A percentile compares a stretch with the other conserved stretches of the same genome.
phyloP scores from a whole-genome alignment of 805 yeast species.

The Clavispora phyllophila region DNA sequence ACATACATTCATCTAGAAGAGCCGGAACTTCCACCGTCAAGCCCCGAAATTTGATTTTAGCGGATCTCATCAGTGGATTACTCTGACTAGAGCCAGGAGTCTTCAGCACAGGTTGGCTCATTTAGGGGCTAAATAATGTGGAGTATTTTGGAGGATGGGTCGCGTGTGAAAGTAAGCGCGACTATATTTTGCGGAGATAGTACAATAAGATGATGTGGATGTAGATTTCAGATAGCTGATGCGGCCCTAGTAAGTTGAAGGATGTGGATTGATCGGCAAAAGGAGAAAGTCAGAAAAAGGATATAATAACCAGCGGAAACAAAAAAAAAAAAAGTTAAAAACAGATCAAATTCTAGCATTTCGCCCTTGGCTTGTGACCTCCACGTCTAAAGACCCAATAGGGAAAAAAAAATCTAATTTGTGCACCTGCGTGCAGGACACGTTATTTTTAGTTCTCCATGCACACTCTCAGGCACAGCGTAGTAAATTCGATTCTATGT shows the following conservation, averaged over 20 bases:
- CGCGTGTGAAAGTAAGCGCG: neutral
- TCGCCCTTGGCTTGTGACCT: neutral
- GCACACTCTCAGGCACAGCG: neutral
- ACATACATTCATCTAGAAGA: conserved; percentile 17
- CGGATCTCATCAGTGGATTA: no score
- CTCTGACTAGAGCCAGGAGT: neutral
- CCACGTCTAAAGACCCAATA: neutral
- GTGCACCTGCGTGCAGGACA: neutral
- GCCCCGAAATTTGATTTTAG: conserved; percentile 1
- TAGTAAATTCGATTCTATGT: neutral
- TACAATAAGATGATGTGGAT: neutral
- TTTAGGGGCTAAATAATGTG: neutral
- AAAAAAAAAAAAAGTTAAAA: no score
- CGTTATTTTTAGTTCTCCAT: neutral
- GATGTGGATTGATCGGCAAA: no score
- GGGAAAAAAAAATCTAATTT: neutral
- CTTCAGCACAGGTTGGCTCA: neutral
- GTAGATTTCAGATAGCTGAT: neutral
- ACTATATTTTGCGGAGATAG: neutral
- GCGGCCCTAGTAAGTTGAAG: neutral
- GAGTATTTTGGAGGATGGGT: neutral
- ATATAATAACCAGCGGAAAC: no score
- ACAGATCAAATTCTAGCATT: neutral
- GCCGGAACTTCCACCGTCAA: conserved; percentile 12
- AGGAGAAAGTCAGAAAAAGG: neutral